phyloP scores from a whole-genome alignment of 2,329 filamentous ascomycete genomes.

The Hypomyces perniciosus region DNA sequence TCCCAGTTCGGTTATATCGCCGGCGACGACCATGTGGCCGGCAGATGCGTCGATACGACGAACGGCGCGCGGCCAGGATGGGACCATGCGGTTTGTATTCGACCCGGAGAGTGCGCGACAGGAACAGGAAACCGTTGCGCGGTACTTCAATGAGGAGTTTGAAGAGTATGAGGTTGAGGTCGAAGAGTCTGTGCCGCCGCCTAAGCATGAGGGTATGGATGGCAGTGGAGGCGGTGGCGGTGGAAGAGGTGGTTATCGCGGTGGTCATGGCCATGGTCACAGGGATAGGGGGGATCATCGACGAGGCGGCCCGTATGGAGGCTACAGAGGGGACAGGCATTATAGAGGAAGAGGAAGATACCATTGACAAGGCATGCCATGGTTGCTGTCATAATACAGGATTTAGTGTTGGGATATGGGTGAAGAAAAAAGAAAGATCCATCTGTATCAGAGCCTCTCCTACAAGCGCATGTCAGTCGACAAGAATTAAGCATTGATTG shows the following conservation, averaged over 20 bases:
- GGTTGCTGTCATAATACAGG: too few relatives aligned
- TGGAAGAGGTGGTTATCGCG: conserved; percentile 23
- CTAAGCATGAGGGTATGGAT: conserved; percentile 15
- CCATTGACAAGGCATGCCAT: conserved; percentile 17
- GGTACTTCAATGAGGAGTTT: conserved; percentile 67
- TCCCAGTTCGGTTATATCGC: conserved; percentile 27
- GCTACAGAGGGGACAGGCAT: conserved; percentile 29
- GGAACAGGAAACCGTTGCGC: conserved; percentile 62
- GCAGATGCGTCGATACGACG: conserved; percentile 28
- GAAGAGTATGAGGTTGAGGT: conserved; percentile 75
- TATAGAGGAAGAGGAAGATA: conserved; percentile 30
- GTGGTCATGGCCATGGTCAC: conserved; percentile 17
- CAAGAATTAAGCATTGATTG: not conserved
- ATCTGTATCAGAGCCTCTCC: not conserved
- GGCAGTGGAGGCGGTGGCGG: conserved; percentile 14
- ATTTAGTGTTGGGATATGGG: too few relatives aligned
- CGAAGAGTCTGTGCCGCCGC: conserved; percentile 51
- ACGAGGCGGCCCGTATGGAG: conserved; percentile 29
- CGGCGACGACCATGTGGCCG: conserved; percentile 33
- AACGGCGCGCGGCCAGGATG: conserved; percentile 48
- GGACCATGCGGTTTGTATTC: conserved; percentile 85
- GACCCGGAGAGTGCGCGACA: conserved; percentile 67
- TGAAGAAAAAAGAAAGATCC: not conserved
- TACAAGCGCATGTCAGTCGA: not conserved
- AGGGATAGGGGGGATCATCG: conserved; percentile 28